phyloP scores from a whole-genome alignment of 768 basidiomycete genomes.

The Suillus sp. region DNA sequence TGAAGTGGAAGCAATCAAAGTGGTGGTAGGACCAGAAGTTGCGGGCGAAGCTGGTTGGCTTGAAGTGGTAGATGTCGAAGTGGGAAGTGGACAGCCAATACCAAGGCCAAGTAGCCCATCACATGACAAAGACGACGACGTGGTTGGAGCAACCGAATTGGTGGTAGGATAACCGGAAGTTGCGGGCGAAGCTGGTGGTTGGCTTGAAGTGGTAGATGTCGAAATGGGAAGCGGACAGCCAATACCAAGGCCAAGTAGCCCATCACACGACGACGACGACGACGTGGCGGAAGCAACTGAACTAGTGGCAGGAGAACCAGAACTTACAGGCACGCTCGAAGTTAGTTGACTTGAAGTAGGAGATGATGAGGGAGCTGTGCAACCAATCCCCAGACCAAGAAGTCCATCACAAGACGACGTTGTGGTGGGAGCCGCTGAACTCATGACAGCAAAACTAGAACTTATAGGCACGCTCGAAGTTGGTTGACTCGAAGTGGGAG shows the following conservation, averaged over 20 bases:
- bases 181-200: neutral
- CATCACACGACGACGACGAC: constrained; percentile 7
- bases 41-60: constrained; percentile 7
- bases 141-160: neutral
- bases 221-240: constrained; percentile 19
- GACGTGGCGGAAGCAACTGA: constrained; percentile 6
- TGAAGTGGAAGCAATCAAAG: constrained; percentile 6
- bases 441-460: neutral
- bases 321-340: neutral
- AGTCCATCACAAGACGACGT: constrained; percentile 16
- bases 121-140: constrained; percentile 4
- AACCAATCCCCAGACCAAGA: constrained; percentile 19
- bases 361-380: constrained; percentile 5
- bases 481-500: constrained; percentile 15
- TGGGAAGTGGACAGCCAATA: constrained; percentile 14
- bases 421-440: constrained; percentile 8
- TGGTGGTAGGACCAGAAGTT: constrained; percentile 8
- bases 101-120: constrained; percentile 18
- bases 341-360: neutral
- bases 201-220: constrained; percentile 8
- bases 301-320: neutral
- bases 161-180: constrained; percentile 11
- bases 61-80: constrained; percentile 9
- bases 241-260: constrained; percentile 22
- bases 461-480: constrained; percentile 7